Evolutionary conservation across 148 eudicot genomes (phyloP).

Genomic region (Camellia lanceoleosa): DNA sequence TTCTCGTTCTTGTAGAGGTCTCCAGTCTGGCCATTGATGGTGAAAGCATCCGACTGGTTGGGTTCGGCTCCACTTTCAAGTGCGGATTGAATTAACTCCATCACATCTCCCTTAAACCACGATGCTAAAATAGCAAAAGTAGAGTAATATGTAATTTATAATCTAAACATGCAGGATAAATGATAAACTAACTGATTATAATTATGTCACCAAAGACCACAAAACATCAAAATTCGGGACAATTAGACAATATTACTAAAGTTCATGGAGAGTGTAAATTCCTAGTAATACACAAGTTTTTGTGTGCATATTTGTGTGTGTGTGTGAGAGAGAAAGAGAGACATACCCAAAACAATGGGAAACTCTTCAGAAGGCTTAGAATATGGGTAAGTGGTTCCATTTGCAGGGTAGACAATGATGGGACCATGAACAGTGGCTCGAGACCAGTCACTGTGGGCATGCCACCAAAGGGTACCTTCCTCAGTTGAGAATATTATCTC

Average conservation of each 20-base stretch:
- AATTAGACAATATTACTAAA: background rate
- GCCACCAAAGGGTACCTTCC: conserved; percentile 11
- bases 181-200: no score
- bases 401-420: background rate
- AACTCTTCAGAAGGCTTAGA: background rate
- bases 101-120: conserved; percentile 33
- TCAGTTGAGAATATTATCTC: background rate
- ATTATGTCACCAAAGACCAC: no score
- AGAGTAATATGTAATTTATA: background rate
- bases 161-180: no score
- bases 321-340: background rate
- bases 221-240: background rate
- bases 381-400: conserved; percentile 3
- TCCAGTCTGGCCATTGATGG: conserved; percentile 40
- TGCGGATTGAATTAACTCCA: conserved; percentile 19
- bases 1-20: conserved; percentile 23
- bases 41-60: conserved; percentile 25
- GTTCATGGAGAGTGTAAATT: no score
- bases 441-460: conserved; percentile 11
- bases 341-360: conserved; percentile 8
- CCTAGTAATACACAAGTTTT: no score
- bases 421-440: conserved; percentile 12
- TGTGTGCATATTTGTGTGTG: background rate
- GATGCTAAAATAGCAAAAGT: background rate
- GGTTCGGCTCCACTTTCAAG: conserved; percentile 20